phyloP scores from a whole-genome alignment of 306 rosid species.

The Cucumis melo region DNA sequence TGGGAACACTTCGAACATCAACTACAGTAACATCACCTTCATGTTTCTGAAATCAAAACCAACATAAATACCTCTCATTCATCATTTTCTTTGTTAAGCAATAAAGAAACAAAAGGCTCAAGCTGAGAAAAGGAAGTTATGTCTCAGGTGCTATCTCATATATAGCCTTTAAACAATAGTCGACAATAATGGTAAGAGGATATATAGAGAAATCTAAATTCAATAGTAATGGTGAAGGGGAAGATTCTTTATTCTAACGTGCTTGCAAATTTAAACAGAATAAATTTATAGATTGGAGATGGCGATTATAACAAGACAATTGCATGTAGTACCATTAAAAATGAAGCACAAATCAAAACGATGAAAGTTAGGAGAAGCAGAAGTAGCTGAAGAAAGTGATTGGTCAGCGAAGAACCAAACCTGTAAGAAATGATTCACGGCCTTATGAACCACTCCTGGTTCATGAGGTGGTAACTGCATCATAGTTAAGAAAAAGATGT shows the following conservation, averaged over 20 bases:
- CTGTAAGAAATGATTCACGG: slow-evolving; percentile 96
- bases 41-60: slow-evolving; percentile 37
- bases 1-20: slow-evolving; percentile 63
- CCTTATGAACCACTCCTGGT: slow-evolving; percentile 63
- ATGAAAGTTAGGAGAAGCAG: not conserved
- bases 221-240: not conserved
- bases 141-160: not conserved
- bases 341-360: not conserved
- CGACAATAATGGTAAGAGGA: not conserved
- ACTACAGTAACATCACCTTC: slow-evolving; percentile 61
- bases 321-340: not conserved
- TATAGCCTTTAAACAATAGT: not conserved
- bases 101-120: not conserved
- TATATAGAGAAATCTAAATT: too few relatives aligned
- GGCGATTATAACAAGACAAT: not conserved
- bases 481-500: not conserved
- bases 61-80: slow-evolving; percentile 12
- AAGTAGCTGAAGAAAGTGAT: not conserved
- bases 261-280: not conserved
- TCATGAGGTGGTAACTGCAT: slow-evolving; percentile 83
- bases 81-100: slow-evolving; percentile 1
- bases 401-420: slow-evolving; percentile 20
- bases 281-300: not conserved
- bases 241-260: not conserved
- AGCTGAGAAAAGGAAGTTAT: not conserved